phyloP scores from a whole-genome alignment of 768 basidiomycete genomes.

The Serendipita sp. region DNA sequence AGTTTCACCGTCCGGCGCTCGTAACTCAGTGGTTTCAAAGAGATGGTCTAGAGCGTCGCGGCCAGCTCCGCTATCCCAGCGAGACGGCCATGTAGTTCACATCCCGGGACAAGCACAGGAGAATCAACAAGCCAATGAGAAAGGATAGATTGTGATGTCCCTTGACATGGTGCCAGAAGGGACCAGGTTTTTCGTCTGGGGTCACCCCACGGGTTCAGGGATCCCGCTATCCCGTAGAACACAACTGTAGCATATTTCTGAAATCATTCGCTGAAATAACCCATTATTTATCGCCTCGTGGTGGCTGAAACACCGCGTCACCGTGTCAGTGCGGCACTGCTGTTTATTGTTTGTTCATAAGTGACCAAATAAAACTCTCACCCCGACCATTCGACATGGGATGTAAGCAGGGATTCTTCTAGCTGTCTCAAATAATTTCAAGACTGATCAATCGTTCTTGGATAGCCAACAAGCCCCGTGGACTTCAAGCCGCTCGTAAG shows the following conservation, averaged over 20 bases:
- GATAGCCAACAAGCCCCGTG: constrained; percentile 95
- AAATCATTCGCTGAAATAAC: neutral
- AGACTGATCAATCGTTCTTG: neutral
- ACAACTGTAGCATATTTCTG: neutral
- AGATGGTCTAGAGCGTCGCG: neutral
- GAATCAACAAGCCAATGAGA: neutral
- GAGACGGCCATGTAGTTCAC: neutral
- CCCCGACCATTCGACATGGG: neutral
- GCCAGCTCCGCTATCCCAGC: neutral
- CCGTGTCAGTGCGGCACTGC: neutral
- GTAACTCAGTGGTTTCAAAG: neutral
- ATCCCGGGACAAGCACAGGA: neutral
- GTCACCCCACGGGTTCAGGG: neutral
- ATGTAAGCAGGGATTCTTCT: neutral
- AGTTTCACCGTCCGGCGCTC: too few relatives aligned
- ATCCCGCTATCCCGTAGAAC: neutral
- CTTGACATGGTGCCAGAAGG: neutral
- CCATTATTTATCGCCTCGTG: neutral
- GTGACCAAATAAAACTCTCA: neutral
- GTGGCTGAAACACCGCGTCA: neutral
- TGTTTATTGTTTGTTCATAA: neutral
- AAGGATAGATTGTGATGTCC: neutral
- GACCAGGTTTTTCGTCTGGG: neutral
- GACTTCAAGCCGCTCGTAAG: constrained; percentile 97
- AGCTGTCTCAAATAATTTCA: neutral